Evolutionary conservation across 225 moss, liverwort and hornwort species (phyloP).

Genomic region (Neckera pumila): DNA sequence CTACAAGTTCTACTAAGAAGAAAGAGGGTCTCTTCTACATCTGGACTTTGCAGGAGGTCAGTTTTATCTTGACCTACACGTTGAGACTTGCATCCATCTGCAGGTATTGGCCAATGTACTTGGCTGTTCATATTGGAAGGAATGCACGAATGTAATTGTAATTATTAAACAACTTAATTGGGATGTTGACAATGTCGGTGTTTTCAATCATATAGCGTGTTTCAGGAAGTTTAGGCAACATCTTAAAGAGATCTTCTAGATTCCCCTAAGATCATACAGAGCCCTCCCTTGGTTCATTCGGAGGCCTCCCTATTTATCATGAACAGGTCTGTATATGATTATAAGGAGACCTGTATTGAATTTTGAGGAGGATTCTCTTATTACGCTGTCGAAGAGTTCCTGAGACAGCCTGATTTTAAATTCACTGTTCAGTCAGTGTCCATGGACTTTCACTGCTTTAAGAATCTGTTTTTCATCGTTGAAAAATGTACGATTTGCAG

Average conservation of each 20-base stretch:
- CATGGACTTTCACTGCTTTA: background rate
- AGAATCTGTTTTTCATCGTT: background rate
- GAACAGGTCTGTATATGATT: background rate
- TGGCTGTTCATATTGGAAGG: background rate
- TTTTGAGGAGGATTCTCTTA: background rate
- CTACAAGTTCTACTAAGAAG: constrained; percentile 40
- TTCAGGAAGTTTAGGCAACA: background rate
- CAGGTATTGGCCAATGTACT: background rate
- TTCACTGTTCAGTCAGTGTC: background rate
- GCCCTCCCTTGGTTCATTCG: background rate
- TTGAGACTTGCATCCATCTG: background rate
- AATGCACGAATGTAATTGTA: background rate
- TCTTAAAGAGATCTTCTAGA: background rate
- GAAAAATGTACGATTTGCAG: background rate
- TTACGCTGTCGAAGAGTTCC: background rate
- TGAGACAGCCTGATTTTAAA: background rate
- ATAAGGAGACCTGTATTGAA: background rate
- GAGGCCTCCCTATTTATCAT: background rate
- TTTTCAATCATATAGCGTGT: background rate
- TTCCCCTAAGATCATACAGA: background rate
- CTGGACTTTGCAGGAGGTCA: constrained; percentile 88
- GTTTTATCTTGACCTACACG: background rate
- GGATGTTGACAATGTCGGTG: background rate
- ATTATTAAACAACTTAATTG: background rate
- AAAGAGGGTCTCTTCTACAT: constrained; percentile 93